These are phyloP conservation scores for Arctium lappa DNA, from an alignment of 129 eudicot genomes.

Conservation along the genomic window DNA sequence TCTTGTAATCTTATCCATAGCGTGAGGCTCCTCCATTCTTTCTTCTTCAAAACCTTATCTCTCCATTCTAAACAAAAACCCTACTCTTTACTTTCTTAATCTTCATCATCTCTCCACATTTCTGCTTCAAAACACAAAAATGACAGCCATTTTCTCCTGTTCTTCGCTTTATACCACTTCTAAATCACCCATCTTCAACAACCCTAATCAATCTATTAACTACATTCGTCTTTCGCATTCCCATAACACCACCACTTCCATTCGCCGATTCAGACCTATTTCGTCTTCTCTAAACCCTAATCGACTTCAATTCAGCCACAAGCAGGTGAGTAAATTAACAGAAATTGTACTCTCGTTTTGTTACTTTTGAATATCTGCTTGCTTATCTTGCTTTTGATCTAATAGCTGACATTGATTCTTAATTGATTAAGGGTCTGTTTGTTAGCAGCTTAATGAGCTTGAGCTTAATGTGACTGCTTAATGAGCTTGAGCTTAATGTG, in stretches of 20 bases:
- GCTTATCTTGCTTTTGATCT: no score
- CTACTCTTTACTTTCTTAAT: neutral
- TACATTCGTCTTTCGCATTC: conserved; percentile 16
- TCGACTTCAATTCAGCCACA: conserved; percentile 27
- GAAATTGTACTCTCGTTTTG: neutral
- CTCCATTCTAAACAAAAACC: conserved; percentile 21
- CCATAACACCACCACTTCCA: conserved; percentile 2
- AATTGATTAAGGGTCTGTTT: no score
- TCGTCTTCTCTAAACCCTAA: conserved; percentile 38
- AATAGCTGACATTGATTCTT: neutral
- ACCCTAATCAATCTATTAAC: conserved; percentile 22
- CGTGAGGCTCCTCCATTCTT: conserved; percentile 30
- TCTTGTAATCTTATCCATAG: conserved; percentile 41
- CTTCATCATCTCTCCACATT: neutral
- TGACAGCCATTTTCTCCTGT: conserved; percentile 51
- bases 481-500: no score
- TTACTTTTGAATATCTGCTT: neutral
- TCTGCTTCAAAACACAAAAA: conserved; percentile 9
- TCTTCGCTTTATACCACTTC: conserved; percentile 35
- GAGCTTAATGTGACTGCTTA: no score
- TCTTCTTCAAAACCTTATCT: conserved; percentile 46
- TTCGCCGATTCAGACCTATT: conserved; percentile 32
- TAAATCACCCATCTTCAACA: conserved; percentile 16
- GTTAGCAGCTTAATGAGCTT: no score
- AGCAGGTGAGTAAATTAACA: conserved; percentile 39